Base-by-base conservation (phyloP, 2,329 filamentous ascomycete species). In the Arachnomyces sp. region DNA sequence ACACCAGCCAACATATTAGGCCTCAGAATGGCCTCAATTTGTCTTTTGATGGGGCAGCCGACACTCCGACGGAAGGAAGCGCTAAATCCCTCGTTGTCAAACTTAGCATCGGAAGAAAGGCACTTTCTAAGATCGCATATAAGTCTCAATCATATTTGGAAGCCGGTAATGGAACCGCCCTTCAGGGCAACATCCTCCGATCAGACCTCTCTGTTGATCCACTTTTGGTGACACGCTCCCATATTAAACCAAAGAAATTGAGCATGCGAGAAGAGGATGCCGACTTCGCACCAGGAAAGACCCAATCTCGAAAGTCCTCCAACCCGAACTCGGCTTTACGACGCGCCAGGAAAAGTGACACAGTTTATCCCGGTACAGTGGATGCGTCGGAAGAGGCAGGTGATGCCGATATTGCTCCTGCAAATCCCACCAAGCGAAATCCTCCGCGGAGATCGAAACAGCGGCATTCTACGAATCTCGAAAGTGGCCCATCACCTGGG, bases 191-290 rank as follows among this genome's bases (percentile, higher is more conserved):
- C 14, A 6, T 51, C 37, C 17, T 48, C 43, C 43, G 49, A 29
- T 50, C 48, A 7, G 51, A 52, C 38, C 18, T 46, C 12, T 36
- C 44, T 11, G 29, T 44, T 3, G 36, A 50, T 36, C 36, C 28
- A 28, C 14, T 18, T 25, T 25, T 25, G 21, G 9, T 9, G 5
- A 17, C 31, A n/a, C 30, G 34, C 16, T 29, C 11, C 34, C 37
- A 29, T 3, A 28, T 3, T 14, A 9, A 21, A 5, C n/a, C 17
- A 49, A 44, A 30, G 30, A 49, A 37, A 30, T 37, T 36, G 21
- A 35, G 17, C 13, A 38, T 30, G 9, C 52, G 55, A 21, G 52
- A 59, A 18, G 53, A 56, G n/a, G 55, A 59, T 36, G 51, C 50
- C 13, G 54, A 57, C 3, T 59, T 56, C 30, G 48, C 44, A 13